A percentile compares a stretch with the other conserved stretches of the same genome.
Evolutionary conservation across 495 filamentous ascomycete species (phyloP).

Genomic region (Pseudomonodictys pantanalensis): DNA sequence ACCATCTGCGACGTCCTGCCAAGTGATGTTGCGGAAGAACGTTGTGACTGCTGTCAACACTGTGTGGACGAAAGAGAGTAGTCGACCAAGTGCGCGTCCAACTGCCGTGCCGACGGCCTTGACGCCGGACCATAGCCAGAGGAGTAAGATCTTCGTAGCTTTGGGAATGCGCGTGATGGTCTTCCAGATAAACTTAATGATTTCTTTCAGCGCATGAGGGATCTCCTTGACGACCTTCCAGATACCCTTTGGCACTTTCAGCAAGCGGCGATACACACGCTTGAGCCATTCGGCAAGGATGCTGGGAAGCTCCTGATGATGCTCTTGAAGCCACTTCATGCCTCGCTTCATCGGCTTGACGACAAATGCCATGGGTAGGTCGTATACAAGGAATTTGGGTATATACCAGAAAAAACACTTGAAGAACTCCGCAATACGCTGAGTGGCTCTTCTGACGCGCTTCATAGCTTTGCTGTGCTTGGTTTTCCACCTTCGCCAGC

Average conservation of each 20-base stretch:
- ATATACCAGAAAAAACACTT: constrained; percentile 35
- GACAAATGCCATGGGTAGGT: constrained; percentile 37
- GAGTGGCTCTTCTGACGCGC: constrained; percentile 26
- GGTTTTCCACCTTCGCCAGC: constrained; percentile 32
- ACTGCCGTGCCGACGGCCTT: constrained; percentile 35
- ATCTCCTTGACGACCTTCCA: constrained; percentile 23
- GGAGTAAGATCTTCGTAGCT: constrained; percentile 31
- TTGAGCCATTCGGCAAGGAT: constrained; percentile 17
- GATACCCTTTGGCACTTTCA: constrained; percentile 1
- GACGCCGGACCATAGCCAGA: constrained; percentile 41
- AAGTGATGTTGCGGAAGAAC: constrained; percentile 43
- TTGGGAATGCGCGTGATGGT: constrained; percentile 37
- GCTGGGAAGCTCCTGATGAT: constrained; percentile 34
- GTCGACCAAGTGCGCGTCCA: constrained; percentile 29
- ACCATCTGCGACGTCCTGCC: constrained; percentile 44
- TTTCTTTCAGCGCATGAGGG: constrained; percentile 14
- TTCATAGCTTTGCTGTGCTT: constrained; percentile 26
- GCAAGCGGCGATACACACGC: background rate
- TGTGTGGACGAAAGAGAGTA: constrained; percentile 43
- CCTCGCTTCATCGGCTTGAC: constrained; percentile 30
- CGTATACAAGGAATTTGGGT: constrained; percentile 40
- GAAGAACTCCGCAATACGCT: constrained; percentile 29
- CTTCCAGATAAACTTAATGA: constrained; percentile 26
- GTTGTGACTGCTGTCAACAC: constrained; percentile 37
- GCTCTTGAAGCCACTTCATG: constrained; percentile 34